Evolutionary conservation across 371 early-diverging fungal species (phyloP).

Genomic region (Rhizopus delemar): DNA sequence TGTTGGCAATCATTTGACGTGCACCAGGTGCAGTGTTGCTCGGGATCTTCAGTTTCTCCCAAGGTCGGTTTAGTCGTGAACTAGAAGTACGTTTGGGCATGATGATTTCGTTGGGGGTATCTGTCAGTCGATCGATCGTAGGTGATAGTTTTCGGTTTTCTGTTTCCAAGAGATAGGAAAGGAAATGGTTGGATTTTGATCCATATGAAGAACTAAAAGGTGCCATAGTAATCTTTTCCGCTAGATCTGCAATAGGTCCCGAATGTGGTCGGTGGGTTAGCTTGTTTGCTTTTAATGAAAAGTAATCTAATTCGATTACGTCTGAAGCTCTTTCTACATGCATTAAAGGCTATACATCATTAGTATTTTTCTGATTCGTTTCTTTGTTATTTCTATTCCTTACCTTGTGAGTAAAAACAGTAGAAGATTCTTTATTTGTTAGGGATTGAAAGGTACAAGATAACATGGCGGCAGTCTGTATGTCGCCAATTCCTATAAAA

Average conservation of each 20-base stretch:
- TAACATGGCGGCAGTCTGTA: slow-evolving; percentile 83
- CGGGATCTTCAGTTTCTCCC: slow-evolving; percentile 33
- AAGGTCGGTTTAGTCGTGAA: slow-evolving; percentile 22
- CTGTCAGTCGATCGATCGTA: slow-evolving; percentile 15
- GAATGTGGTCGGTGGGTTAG: slow-evolving; percentile 13
- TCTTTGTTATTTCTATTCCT: neutral
- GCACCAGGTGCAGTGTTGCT: slow-evolving; percentile 50
- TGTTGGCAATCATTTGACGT: slow-evolving; percentile 19
- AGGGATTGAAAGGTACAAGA: slow-evolving; percentile 66
- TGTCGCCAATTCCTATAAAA: slow-evolving; percentile 71
- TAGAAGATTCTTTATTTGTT: slow-evolving; percentile 19
- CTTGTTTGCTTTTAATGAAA: slow-evolving; percentile 21
- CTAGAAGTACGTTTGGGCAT: slow-evolving; percentile 20
- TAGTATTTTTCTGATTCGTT: neutral
- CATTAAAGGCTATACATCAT: slow-evolving; percentile 16
- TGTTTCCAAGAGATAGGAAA: slow-evolving; percentile 43
- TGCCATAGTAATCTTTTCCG: slow-evolving; percentile 7
- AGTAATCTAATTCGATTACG: slow-evolving; percentile 29
- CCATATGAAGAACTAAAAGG: slow-evolving; percentile 43
- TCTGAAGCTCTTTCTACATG: slow-evolving; percentile 20
- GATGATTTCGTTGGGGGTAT: slow-evolving; percentile 16
- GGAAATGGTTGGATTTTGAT: slow-evolving; percentile 23
- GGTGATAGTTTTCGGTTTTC: slow-evolving; percentile 18
- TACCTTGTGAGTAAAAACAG: slow-evolving; percentile 27
- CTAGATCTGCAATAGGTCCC: slow-evolving; percentile 13